Base-by-base conservation (phyloP, 2,329 filamentous ascomycete genomes). In the Nothomitra cinnamomea region DNA sequence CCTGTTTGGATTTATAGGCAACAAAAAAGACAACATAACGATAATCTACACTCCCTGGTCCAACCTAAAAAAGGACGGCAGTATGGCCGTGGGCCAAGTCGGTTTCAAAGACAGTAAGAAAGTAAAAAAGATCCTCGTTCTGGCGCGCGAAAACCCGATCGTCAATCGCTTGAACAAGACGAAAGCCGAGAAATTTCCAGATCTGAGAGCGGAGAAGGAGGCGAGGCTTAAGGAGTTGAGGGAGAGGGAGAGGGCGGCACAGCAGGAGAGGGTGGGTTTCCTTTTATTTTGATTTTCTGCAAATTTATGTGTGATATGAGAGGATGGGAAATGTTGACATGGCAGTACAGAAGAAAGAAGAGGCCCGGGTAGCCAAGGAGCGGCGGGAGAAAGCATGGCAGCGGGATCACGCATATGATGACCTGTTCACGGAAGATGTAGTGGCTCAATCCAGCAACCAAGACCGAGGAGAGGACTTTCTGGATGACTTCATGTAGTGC, bases 141-240 rank as follows among this genome's bases (percentile, higher is more conserved):
- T 80, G 10, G 76, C 82, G 64, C 79, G 90, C 52, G 86, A 94
- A 65, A 98, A 98, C 67, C 72, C 82, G 51, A 87, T 95, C 62
- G 80, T 98, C 71, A 98, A 98, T 71, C 81, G 92, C n/a, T 78
- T 98, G 59, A 96, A 95, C 73, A 98, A 96, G 76, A 98, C 92
- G 36, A 87, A 84, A 60, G 79, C 85, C 35, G 90, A 96, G 70
- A 86, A 82, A 66, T 87, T 82, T 65, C 88, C 90, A 0, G 87
- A 96, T 64, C 71, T 98, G 12, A 74, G 76, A 55, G 79, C 83
- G 64, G 89, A 95, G 70, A 85, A 83, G 64, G 88, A 94, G 54
- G 84, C 87, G 51, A 77, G 79, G 42, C 69, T 83, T 56, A 80
- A 79, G 60, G 80, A 84, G 68, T 70, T 90, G 60, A 75, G 87